Evolutionary conservation across 495 filamentous ascomycete genomes (phyloP).

Genomic region (Hypoxylon fuscum): DNA sequence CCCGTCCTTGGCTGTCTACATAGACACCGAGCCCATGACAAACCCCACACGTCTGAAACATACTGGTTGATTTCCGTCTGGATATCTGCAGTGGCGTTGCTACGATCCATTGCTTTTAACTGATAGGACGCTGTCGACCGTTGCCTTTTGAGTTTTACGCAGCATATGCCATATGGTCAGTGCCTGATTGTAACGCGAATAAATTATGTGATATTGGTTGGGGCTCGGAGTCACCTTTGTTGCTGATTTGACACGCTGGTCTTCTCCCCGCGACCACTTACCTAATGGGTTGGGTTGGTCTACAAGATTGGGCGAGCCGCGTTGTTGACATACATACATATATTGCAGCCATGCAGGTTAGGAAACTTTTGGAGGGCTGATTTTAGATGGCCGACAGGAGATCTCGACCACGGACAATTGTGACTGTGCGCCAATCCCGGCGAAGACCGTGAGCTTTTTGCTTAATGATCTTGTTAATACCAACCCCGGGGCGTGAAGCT

Average conservation of each 20-base stretch:
- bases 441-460: slow-evolving; percentile 16
- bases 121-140: slow-evolving; percentile 21
- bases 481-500: slow-evolving; percentile 29
- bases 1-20: slow-evolving; percentile 30
- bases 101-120: slow-evolving; percentile 20
- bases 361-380: background rate
- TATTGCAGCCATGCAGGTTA: slow-evolving; percentile 2
- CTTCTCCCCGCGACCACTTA: slow-evolving; percentile 17
- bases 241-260: slow-evolving; percentile 39
- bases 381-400: slow-evolving; percentile 1
- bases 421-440: slow-evolving; percentile 41
- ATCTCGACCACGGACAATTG: slow-evolving; percentile 36
- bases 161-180: slow-evolving; percentile 16
- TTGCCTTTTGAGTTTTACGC: slow-evolving; percentile 7
- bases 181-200: slow-evolving; percentile 40
- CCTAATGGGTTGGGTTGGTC: slow-evolving; percentile 21
- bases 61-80: slow-evolving; percentile 32
- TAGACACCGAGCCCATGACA: slow-evolving; percentile 26
- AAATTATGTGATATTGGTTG: slow-evolving; percentile 28
- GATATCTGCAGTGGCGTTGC: slow-evolving; percentile 43
- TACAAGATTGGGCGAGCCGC: slow-evolving; percentile 28
- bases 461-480: slow-evolving; percentile 34
- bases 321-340: slow-evolving; percentile 29
- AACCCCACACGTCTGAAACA: slow-evolving; percentile 37
- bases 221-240: slow-evolving; percentile 10